A percentile compares a stretch with the other conserved stretches of the same genome.
Conservation (phyloP, 2,329 filamentous ascomycete species). For the Ceratocystis diversiconidia region DNA sequence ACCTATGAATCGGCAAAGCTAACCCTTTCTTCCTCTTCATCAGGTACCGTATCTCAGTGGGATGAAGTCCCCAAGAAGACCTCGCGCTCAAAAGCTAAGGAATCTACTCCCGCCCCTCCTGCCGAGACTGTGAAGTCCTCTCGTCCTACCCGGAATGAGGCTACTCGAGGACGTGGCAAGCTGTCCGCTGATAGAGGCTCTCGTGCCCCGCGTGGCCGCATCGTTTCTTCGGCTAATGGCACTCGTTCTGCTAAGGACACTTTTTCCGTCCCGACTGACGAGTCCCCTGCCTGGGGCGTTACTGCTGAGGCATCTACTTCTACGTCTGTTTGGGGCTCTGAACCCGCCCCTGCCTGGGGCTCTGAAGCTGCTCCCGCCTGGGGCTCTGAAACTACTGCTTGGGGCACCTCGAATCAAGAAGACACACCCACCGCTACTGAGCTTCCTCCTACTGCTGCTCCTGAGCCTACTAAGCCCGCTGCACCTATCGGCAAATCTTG, state of each 20-base stretch:
- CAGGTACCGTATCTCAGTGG: constrained; percentile 71
- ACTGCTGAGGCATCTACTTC: constrained; percentile 26
- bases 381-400: constrained; percentile 28
- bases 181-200: constrained; percentile 45
- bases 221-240: constrained; percentile 47
- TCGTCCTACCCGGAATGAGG: constrained; percentile 47
- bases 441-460: constrained; percentile 22
- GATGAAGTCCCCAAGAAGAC: constrained; percentile 73
- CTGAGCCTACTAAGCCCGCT: constrained; percentile 29
- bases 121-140: constrained; percentile 36
- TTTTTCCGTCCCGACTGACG: constrained; percentile 54
- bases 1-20: neutral
- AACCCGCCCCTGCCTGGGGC: constrained; percentile 45
- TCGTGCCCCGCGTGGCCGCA: constrained; percentile 48
- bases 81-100: constrained; percentile 58
- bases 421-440: constrained; percentile 20
- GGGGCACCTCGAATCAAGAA: constrained; percentile 30
- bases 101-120: constrained; percentile 32
- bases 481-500: constrained; percentile 43
- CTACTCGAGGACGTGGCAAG: constrained; percentile 47
- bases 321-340: constrained; percentile 25
- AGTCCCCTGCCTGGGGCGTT: constrained; percentile 40
- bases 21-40: constrained; percentile 16
- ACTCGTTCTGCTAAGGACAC: constrained; percentile 40
- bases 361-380: constrained; percentile 51